These are phyloP conservation scores for Brassica nigra DNA, from an alignment of 345 rosid species.

Conservation along the genomic window DNA sequence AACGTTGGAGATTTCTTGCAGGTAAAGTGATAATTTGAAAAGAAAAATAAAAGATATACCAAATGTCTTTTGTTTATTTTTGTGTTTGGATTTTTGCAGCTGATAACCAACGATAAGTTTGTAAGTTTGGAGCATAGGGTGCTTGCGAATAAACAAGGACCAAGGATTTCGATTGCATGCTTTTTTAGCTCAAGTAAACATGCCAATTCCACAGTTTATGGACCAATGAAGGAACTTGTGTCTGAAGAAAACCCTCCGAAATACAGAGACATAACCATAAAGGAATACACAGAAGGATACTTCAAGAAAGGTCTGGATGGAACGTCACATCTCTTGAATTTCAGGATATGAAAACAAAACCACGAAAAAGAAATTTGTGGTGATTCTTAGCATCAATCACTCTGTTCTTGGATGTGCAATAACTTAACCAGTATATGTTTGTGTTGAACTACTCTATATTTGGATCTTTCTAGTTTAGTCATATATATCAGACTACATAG, in stretches of 20 bases:
- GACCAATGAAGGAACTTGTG: slow-evolving; percentile 48
- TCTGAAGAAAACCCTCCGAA: slow-evolving; percentile 48
- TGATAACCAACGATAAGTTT: slow-evolving; percentile 48
- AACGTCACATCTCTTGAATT: no score
- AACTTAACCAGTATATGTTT: neutral
- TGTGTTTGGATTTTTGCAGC: slow-evolving; percentile 23
- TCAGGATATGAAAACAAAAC: no score
- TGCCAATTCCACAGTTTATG: slow-evolving; percentile 22
- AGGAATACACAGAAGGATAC: slow-evolving; percentile 19
- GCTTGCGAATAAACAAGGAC: slow-evolving; percentile 33
- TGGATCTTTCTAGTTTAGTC: neutral
- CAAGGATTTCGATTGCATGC: slow-evolving; percentile 48
- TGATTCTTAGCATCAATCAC: neutral
- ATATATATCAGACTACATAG: neutral
- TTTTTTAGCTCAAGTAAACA: slow-evolving; percentile 32
- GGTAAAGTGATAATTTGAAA: slow-evolving; percentile 14
- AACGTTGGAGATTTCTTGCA: slow-evolving; percentile 48
- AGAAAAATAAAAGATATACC: no score
- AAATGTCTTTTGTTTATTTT: neutral
- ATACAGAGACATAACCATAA: slow-evolving; percentile 29
- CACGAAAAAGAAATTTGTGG: no score
- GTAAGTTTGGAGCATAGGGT: slow-evolving; percentile 46
- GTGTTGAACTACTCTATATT: neutral
- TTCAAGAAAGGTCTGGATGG: no score
- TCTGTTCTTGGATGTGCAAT: slow-evolving; percentile 14